Evolutionary conservation across 208 protist genomes (phyloP), one percentile per base, ranked within the genome.

Genomic region (Leishmania amazonensis): DNA sequence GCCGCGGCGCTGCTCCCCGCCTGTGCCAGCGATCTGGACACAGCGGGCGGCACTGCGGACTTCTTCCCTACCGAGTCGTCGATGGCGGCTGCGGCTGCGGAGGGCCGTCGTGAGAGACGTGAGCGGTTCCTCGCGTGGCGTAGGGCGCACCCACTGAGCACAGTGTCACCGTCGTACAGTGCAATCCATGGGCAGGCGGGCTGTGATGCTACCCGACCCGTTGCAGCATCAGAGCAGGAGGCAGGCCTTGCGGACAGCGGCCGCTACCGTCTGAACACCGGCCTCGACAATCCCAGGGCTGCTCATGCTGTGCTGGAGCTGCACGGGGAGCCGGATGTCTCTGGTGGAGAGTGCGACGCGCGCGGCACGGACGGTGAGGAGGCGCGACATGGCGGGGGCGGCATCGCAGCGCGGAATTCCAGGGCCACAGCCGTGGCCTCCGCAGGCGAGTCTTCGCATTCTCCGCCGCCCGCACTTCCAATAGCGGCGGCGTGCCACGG

Each of bases 191-290:
- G 4, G 73, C 49, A 42, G 31, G 49, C 9, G 73, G 53, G 51
- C 35, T 15, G 58, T 45, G 71, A 65, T 31, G 21, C 49, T 64
- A 45, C 74, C 74, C 21, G 5, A 19, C 49, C 74, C 74, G 21
- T 2, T n/a, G 54, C 74, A 51, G 21, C 51, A 47, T 38, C 78
- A 45, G 31, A 60, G 11, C 28, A 21, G 42, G 38, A 5, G 78
- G n/a, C 5, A 67, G 73, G 35, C 54, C 19, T 35, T 40, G 40
- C 64, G 75, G 65, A 19, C 65, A 71, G 51, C 60, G 78, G 71
- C 35, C 84, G 81, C 60, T 95, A 90, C 68, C 91, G 91, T 0
- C 79, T 95, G 51, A 94, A 97, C 84, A 93, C 91, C 11, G 94
- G 94, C 21, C 80, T 97, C 4, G 93, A 95, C 54, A 85, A 81